phyloP scores from a whole-genome alignment of 306 rosid species.

The Corylus heterophylla region DNA sequence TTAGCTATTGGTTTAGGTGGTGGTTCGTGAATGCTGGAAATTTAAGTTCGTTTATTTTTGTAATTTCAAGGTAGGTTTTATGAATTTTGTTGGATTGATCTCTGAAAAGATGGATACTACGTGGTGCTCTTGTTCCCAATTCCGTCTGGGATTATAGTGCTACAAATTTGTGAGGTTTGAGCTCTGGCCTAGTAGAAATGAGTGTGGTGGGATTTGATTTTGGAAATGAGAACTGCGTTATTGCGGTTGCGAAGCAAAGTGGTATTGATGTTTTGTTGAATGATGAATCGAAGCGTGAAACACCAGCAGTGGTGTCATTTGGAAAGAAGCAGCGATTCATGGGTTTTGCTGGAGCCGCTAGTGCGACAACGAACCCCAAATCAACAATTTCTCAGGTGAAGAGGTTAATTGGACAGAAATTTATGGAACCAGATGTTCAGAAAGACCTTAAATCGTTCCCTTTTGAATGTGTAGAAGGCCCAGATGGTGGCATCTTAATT shows the following conservation, averaged over 20 bases:
- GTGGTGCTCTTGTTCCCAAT: background rate
- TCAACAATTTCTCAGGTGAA: constrained; percentile 57
- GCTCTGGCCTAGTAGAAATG: constrained; percentile 25
- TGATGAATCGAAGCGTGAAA: constrained; percentile 60
- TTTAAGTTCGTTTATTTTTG: background rate
- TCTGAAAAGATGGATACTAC: background rate
- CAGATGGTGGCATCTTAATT: constrained; percentile 49
- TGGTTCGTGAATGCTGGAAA: background rate
- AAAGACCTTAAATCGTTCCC: constrained; percentile 41
- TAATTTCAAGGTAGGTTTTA: background rate
- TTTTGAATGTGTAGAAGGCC: constrained; percentile 39
- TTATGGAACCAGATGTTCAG: constrained; percentile 35
- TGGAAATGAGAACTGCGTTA: constrained; percentile 63
- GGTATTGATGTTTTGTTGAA: constrained; percentile 58
- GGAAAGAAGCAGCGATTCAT: constrained; percentile 60
- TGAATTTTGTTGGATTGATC: background rate
- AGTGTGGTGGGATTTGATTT: constrained; percentile 60
- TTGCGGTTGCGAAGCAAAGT: constrained; percentile 54
- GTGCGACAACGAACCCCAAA: constrained; percentile 50
- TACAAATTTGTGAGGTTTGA: background rate
- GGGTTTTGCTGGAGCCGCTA: constrained; percentile 60
- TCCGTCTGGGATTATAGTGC: background rate
- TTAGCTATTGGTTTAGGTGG: background rate
- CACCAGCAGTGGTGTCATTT: constrained; percentile 51
- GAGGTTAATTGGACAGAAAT: constrained; percentile 50